phyloP scores from a whole-genome alignment of 2,329 filamentous ascomycete species.

The Hypoxylon sp. region DNA sequence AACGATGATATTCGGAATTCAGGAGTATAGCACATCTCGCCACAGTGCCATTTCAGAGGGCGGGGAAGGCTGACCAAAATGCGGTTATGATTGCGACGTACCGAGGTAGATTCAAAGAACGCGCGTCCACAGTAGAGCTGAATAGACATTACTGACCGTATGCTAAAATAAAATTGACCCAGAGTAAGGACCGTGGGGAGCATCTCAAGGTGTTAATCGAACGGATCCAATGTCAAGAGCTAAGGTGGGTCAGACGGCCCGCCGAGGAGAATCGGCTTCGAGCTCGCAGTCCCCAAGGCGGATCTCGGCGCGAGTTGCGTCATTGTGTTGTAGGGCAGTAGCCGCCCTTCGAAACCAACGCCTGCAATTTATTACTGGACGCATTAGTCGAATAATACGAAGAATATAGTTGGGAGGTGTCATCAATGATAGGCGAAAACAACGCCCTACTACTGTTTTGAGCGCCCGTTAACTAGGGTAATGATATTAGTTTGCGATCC shows the following conservation, averaged over 20 bases:
- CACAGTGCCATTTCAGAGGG: neutral
- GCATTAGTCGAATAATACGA: conserved; percentile 1
- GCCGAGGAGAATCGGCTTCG: conserved; percentile 41
- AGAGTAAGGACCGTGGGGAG: conserved; percentile 16
- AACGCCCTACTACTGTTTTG: conserved; percentile 4
- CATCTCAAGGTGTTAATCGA: conserved; percentile 4
- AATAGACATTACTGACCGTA: conserved; percentile 7
- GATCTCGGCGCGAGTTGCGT: conserved; percentile 40
- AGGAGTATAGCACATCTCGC: neutral
- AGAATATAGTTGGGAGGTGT: conserved; percentile 7
- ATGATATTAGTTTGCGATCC: conserved; percentile 32
- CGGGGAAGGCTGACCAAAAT: neutral
- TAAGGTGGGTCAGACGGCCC: conserved; percentile 41
- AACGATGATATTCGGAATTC: neutral
- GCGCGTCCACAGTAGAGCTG: neutral
- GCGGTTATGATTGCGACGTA: neutral
- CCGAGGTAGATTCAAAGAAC: neutral
- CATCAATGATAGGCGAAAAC: conserved; percentile 26
- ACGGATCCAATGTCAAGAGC: conserved; percentile 13
- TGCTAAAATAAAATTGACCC: conserved; percentile 3
- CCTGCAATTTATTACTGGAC: conserved; percentile 6
- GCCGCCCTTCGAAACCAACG: conserved; percentile 2
- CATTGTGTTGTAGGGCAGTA: conserved; percentile 22
- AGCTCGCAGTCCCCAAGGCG: conserved; percentile 25
- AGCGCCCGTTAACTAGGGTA: conserved; percentile 40